Percentiles rank a stretch among this genome's conserved stretches.
Evolutionary conservation across 257 asterid genomes (phyloP).

Genomic region (Solanum virginianum): DNA sequence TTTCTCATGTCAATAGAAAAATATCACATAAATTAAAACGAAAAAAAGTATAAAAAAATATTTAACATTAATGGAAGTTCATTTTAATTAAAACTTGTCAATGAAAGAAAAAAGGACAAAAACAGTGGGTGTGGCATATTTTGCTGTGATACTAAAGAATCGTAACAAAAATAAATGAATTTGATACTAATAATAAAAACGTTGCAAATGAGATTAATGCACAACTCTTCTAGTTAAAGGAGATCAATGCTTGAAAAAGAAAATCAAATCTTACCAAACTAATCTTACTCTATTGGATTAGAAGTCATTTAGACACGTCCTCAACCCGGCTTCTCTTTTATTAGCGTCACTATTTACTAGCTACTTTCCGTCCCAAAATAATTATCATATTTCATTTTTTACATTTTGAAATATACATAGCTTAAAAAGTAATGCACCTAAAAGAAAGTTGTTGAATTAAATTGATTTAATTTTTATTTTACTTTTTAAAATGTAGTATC

Average conservation of each 20-base stretch:
- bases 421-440: no score
- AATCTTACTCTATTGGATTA: neutral
- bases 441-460: no score
- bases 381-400: no score
- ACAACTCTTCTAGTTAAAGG: neutral
- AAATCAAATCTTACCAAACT: neutral
- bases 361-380: neutral
- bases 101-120: neutral
- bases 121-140: neutral
- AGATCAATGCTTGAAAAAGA: neutral
- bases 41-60: neutral
- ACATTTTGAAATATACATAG: no score
- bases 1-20: neutral
- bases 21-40: neutral
- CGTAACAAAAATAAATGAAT: neutral
- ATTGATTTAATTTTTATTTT: no score
- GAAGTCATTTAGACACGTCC: no score
- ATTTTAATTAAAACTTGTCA: neutral
- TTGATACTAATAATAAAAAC: neutral
- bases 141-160: neutral
- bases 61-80: slow-evolving; percentile 33
- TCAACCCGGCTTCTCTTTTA: neutral
- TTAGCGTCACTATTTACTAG: neutral
- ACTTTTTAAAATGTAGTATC: no score
- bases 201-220: neutral